Evolutionary conservation across 345 rosid genomes (phyloP), one percentile per base, ranked within the genome.

Genomic region (Litchi chinensis): DNA sequence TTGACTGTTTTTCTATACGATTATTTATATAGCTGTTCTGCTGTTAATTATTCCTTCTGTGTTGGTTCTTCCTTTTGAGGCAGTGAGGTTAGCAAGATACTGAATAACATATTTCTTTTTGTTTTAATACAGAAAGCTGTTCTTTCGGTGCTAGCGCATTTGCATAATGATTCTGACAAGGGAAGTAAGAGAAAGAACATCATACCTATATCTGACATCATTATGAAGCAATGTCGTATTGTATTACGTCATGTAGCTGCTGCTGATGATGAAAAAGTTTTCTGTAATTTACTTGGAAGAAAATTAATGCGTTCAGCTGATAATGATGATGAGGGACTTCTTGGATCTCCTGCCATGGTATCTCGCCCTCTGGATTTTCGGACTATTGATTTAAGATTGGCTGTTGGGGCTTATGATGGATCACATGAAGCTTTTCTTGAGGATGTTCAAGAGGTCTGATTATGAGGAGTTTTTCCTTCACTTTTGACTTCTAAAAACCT

Each of bases 331-430:
- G 99, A 93, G 76, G 98, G 98, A 39, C 92, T 96, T 81, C 95
- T 96, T 85, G 99, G 99, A 69, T 87, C 95, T 83, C 98, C 99
- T 71, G 98, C 94, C 73, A 90, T 94, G 95, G 94, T 96, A 66
- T 89, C 99, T 9, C 95, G 98, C 62, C 98, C 98, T 80, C 79
- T 96, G 81, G 99, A 96, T 87, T 96, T 96, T 71, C 87, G 98
- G 88, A 96, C 97, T 71, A 91, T 96, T 75, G 99, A 96, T 91
- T 84, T 94, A 85, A 90, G 98, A 87, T 87, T 96, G 87, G 98
- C 94, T 41, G 88, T 87, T 78, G 97, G 98, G 78, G 97, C 94
- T 10, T 96, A 96, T 79, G 88, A 90, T 62, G 90, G 97, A 80
- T 96, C 95, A 67, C 90, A 85, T 80, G 97, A 93, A 85, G 90